Base-by-base conservation (phyloP, 805 yeast species). In the Soucietia sequanensis region DNA sequence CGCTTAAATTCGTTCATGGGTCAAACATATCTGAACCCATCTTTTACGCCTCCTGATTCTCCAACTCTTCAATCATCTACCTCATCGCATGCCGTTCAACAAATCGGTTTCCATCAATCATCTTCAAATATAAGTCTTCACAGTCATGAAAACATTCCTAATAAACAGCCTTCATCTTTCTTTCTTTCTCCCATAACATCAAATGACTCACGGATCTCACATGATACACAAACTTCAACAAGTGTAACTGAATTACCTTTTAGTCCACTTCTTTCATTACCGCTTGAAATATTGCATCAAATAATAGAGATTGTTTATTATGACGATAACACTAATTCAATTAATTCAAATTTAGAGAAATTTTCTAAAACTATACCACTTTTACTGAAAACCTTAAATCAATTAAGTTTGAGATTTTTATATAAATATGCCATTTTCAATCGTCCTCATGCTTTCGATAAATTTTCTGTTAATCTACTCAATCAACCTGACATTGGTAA, bases 391-490 rank as follows among this genome's bases (percentile, higher is more conserved):
- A 72, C 77, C 11, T 76, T 82, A 51, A 72, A 79, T 50, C 73
- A 75, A 38, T 62, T 81, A 20, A 72, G 81, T 22, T 60, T 73
- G 31, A 75, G 80, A 41, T 74, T 79, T 42, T 59, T 80, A 18
- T 83, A 81, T 60, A 75, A 76, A 45, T 82, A 81, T 48, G 80
- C 84, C 42, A 75, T 76, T 33, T 84, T 88, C 61, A 81, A 86
- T 41, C 76, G 93, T 27, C 91, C 96, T 4, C 84, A 80, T 38
- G 72, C 89, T 8, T 88, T 88, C 49, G 85, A 82, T 55, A 76
- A 72, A 47, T 82, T 89, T 47, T 66, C 86, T 28, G 68, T 61
- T 38, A 75, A 85, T 41, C 57, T 81, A 23, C 59, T 67, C 28
- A 49, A 59, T n/a, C 49, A 53, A 28, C 62, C 67, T 2, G 60